phyloP scores from a whole-genome alignment of 202 grass and related monocot genomes.

The Hordeum pubiflorum region DNA sequence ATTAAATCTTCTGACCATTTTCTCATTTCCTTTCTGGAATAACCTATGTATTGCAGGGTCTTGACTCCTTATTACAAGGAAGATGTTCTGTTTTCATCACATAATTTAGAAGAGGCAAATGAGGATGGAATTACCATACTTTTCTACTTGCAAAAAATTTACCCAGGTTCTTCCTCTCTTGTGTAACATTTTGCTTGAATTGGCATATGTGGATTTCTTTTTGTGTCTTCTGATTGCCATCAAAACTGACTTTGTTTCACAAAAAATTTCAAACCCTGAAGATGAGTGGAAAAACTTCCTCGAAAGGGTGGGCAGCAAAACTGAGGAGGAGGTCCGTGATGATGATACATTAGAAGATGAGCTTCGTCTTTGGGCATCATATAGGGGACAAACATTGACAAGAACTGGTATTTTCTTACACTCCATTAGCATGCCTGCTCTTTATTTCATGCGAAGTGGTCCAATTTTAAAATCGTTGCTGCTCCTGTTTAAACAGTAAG shows the following conservation, averaged over 20 bases:
- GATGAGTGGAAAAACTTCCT: conserved; percentile 99
- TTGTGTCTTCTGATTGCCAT: not conserved
- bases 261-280: conserved; percentile 36
- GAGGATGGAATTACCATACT: conserved; percentile 98
- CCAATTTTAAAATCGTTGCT: conserved; percentile 8
- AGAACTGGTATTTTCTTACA: conserved; percentile 59
- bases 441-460: not conserved
- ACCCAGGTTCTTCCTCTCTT: conserved; percentile 60
- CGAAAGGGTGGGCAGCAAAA: conserved; percentile 47
- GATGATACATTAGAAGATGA: conserved; percentile 69
- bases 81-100: conserved; percentile 79
- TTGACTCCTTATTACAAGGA: conserved; percentile 97
- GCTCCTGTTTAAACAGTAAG: conserved; percentile 51
- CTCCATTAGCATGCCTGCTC: not conserved
- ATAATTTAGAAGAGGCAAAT: conserved; percentile 71
- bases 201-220: not conserved
- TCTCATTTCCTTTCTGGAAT: conserved; percentile 14
- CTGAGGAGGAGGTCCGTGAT: conserved; percentile 60
- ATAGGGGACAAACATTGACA: conserved; percentile 92
- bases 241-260: conserved; percentile 3
- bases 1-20: not conserved
- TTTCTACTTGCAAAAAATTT: conserved; percentile 99
- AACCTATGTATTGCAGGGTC: conserved; percentile 48
- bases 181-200: conserved; percentile 11
- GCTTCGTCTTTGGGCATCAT: conserved; percentile 90